Evolutionary conservation across 202 grass and related monocot species (phyloP).

Genomic region (Digitaria exilis): DNA sequence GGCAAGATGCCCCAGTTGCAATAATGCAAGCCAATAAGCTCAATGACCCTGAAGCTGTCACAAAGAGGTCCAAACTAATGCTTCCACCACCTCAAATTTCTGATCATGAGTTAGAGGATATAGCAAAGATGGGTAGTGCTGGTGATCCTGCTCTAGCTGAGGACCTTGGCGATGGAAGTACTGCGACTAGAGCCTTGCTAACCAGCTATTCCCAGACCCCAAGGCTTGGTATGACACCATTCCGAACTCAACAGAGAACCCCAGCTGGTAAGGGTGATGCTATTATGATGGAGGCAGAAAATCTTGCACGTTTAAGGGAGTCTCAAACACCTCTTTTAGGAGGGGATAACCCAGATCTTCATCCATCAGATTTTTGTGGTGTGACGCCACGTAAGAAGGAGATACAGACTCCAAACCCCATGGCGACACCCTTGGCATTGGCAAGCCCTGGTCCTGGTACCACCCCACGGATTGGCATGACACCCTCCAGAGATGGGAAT

Average conservation of each 20-base stretch:
- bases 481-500: constrained; percentile 69
- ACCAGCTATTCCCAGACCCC: constrained; percentile 81
- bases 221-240: constrained; percentile 69
- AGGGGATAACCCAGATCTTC: constrained; percentile 87
- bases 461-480: constrained; percentile 79
- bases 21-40: constrained; percentile 94
- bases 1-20: constrained; percentile 81
- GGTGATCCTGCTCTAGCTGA: constrained; percentile 62
- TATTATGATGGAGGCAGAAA: constrained; percentile 98
- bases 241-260: constrained; percentile 75
- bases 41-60: constrained; percentile 90
- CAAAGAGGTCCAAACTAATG: constrained; percentile 87
- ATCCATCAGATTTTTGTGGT: constrained; percentile 88
- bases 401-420: constrained; percentile 88
- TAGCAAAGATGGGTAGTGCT: constrained; percentile 86
- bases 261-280: constrained; percentile 84
- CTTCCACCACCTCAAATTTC: constrained; percentile 94
- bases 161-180: constrained; percentile 72
- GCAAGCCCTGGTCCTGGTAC: constrained; percentile 72
- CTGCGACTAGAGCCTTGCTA: constrained; percentile 75
- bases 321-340: constrained; percentile 92
- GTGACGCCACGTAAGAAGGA: constrained; percentile 89
- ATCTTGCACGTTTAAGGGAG: constrained; percentile 80
- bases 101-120: constrained; percentile 92
- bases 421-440: constrained; percentile 62